Evolutionary conservation across 305 asterid species (phyloP).

Genomic region (Stenogyne calaminthoides): DNA sequence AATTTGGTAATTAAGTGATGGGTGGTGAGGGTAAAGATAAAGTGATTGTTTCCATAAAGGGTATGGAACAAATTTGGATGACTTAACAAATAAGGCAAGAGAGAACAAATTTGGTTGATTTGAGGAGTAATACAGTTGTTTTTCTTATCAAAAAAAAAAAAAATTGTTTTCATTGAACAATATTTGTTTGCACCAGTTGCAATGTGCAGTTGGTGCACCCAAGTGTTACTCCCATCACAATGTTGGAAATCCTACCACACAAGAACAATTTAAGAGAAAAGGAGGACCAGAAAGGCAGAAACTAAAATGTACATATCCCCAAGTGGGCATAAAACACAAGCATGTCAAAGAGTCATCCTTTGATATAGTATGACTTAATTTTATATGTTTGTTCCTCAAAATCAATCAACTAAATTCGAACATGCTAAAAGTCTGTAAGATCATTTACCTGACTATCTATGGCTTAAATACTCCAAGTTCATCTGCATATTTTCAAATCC

Average conservation of each 20-base stretch:
- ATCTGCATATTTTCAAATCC: slow-evolving; percentile 64
- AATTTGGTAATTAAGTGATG: too few species aligned
- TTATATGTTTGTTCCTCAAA: slow-evolving; percentile 20
- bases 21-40: too few species aligned
- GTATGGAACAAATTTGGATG: too few species aligned
- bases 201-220: too few species aligned
- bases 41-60: too few species aligned
- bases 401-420: slow-evolving; percentile 7
- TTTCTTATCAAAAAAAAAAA: too few species aligned
- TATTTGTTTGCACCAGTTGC: too few species aligned
- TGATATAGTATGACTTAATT: slow-evolving; percentile 23
- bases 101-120: too few species aligned
- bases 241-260: slow-evolving; percentile 16
- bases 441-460: slow-evolving; percentile 89
- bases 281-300: slow-evolving; percentile 2
- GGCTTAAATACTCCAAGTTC: slow-evolving; percentile 98
- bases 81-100: too few species aligned
- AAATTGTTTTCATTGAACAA: too few species aligned
- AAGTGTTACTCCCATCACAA: not conserved
- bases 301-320: slow-evolving; percentile 18
- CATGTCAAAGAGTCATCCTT: slow-evolving; percentile 10
- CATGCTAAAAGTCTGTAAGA: slow-evolving; percentile 21
- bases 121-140: too few species aligned
- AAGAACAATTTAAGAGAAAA: slow-evolving; percentile 13
- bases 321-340: slow-evolving; percentile 4